A percentile compares a stretch with the other conserved stretches of the same genome.
These are phyloP conservation scores for Solidago caesia DNA, from an alignment of 129 eudicot genomes.

Conservation along the genomic window DNA sequence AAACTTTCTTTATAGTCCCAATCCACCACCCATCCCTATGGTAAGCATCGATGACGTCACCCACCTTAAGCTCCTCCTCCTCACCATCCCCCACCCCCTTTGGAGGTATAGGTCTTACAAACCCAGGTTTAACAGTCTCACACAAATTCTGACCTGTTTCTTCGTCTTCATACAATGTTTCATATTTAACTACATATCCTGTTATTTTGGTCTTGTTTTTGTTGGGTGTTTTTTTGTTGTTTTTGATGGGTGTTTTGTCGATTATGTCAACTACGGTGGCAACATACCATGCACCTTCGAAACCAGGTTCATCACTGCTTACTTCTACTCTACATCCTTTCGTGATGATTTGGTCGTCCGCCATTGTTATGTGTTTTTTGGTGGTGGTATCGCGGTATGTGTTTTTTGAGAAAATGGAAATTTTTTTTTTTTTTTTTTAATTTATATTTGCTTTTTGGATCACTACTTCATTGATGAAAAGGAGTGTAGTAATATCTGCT, in stretches of 20 bases:
- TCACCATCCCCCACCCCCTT: background rate
- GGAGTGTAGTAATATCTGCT: too few species aligned
- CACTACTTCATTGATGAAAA: too few species aligned
- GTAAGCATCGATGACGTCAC: conserved; percentile 64
- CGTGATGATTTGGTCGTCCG: background rate
- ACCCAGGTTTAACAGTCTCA: conserved; percentile 37
- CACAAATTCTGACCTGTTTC: conserved; percentile 26
- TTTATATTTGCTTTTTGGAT: too few species aligned
- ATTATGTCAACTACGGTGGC: conserved; percentile 11
- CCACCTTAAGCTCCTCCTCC: conserved; percentile 26
- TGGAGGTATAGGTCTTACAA: conserved; percentile 47
- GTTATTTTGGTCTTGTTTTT: background rate
- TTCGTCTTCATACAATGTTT: conserved; percentile 31
- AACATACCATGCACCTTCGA: conserved; percentile 36
- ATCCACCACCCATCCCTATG: conserved; percentile 83
- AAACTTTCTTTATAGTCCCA: conserved; percentile 48
- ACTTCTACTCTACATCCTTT: conserved; percentile 29
- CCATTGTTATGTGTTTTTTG: too few species aligned
- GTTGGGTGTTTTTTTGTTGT: background rate
- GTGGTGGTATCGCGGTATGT: too few species aligned
- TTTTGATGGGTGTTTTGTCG: background rate
- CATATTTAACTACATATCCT: conserved; percentile 39
- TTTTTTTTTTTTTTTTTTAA: too few species aligned
- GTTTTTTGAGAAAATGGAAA: too few species aligned
- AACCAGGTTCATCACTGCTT: conserved; percentile 30